Base-by-base conservation (phyloP, 345 rosid genomes). In the Passiflora organensis region DNA sequence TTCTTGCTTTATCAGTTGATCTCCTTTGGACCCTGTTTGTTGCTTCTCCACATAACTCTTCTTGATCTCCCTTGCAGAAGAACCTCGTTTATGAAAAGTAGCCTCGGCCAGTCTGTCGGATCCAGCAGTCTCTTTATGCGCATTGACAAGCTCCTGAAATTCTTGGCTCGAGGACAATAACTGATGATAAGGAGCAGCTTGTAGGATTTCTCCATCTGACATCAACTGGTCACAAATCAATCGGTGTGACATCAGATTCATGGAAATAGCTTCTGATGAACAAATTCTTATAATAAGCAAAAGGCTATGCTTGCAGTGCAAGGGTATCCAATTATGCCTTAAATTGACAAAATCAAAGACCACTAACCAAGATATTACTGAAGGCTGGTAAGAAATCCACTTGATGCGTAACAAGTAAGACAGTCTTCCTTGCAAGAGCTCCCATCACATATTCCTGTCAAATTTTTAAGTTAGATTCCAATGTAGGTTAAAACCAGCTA, bases 321-420 rank as follows among this genome's bases (percentile, higher is more conserved):
- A n/a, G n/a, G n/a, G n/a, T n/a, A n/a, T n/a, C n/a, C n/a, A n/a
- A n/a, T n/a, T 22, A 13, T 50, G 32, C 54, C 11, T 3, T 0
- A 2, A 15, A 50, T 13, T 25, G 54, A 25, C 15, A 13, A 13
- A 24, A 24, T 15, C 32, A 56, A 21, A 46, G 38, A 55, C 66
- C 25, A 61, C 76, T 72, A 65, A 91, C 98, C 98, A 91, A 63
- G 57, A 91, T 87, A 41, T 80, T 71, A 67, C 86, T 82, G 65
- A 91, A 91, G 28, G 88, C 75, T n/a, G 98, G 98, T 45, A 91
- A 73, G 78, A 91, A 91, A 63, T 88, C 98, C 32, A 91, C 98
- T 88, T 91, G 98, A 65, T 91, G 98, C 1, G 98, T 91, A 34
- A 91, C 98, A 5, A 88, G 82, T 34, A 91, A 65, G 38, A 88